A percentile compares a stretch with the other conserved stretches of the same genome.
These are phyloP conservation scores for Kregervanrija delftensis DNA, from an alignment of 805 yeast genomes.

Conservation along the genomic window DNA sequence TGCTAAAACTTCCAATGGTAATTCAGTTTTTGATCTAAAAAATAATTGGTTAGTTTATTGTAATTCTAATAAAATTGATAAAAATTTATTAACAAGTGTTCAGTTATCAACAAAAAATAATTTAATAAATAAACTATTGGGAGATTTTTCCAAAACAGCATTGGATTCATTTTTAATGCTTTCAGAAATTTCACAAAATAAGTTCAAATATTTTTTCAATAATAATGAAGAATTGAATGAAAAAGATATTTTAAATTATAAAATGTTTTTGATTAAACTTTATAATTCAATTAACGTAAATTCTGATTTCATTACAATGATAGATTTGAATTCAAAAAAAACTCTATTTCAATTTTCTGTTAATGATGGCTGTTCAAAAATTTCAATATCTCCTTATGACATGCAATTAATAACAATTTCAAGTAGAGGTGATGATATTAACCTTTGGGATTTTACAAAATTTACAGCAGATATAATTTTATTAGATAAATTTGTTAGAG, in stretches of 20 bases:
- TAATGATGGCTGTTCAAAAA: conserved; percentile 53
- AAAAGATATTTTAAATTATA: conserved; percentile 10
- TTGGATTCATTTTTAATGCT: conserved; percentile 33
- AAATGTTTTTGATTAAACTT: conserved; percentile 21
- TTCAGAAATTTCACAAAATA: conserved; percentile 42
- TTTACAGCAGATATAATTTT: conserved; percentile 44
- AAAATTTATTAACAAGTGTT: conserved; percentile 34
- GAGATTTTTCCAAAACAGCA: conserved; percentile 44
- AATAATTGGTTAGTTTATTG: conserved; percentile 42
- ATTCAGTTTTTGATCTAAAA: conserved; percentile 41
- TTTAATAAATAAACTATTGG: conserved; percentile 40
- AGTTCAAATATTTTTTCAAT: conserved; percentile 31
- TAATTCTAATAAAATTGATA: conserved; percentile 11
- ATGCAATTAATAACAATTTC: conserved; percentile 47
- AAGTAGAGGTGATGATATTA: conserved; percentile 54
- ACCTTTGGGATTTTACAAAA: conserved; percentile 56
- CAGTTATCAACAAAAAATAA: conserved; percentile 41
- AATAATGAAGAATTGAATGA: neutral
- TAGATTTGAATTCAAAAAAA: conserved; percentile 39
- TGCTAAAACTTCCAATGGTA: conserved; percentile 24
- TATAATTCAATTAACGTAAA: conserved; percentile 23
- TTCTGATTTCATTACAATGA: conserved; percentile 33
- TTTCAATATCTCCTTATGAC: conserved; percentile 59
- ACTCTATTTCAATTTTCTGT: conserved; percentile 43
- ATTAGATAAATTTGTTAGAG: conserved; percentile 53